phyloP scores from a whole-genome alignment of 805 yeast species.

The Sungouiella blattae region DNA sequence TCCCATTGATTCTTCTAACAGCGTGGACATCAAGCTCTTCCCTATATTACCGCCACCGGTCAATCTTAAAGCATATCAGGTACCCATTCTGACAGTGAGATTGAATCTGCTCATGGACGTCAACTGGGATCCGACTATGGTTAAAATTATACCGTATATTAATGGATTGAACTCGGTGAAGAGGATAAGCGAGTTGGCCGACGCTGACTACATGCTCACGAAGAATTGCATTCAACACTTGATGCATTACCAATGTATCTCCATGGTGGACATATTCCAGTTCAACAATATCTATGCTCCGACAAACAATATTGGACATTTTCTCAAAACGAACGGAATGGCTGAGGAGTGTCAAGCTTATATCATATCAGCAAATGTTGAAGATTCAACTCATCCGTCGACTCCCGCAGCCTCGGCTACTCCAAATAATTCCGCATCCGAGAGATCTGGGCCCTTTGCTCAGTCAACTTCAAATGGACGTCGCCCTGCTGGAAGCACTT shows the following conservation, averaged over 20 bases:
- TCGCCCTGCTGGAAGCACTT: too few relatives aligned
- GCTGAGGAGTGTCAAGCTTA: slow-evolving; percentile 85
- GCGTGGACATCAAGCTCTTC: slow-evolving; percentile 89
- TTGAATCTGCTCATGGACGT: slow-evolving; percentile 73
- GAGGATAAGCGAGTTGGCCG: slow-evolving; percentile 71
- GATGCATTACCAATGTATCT: slow-evolving; percentile 83
- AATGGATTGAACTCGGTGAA: slow-evolving; percentile 84
- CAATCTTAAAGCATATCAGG: slow-evolving; percentile 73
- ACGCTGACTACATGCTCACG: slow-evolving; percentile 75
- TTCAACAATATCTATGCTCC: slow-evolving; percentile 87
- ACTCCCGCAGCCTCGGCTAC: slow-evolving; percentile 1
- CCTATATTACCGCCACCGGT: slow-evolving; percentile 84
- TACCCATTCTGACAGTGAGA: slow-evolving; percentile 85
- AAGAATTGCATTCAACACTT: slow-evolving; percentile 87
- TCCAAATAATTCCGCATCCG: not conserved
- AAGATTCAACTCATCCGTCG: slow-evolving; percentile 3
- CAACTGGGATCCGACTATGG: slow-evolving; percentile 97
- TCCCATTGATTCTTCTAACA: slow-evolving; percentile 84
- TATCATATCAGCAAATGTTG: slow-evolving; percentile 46
- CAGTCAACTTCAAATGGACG: too few relatives aligned
- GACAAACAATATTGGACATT: slow-evolving; percentile 68
- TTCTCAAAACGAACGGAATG: slow-evolving; percentile 59
- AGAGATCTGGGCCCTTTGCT: too few relatives aligned
- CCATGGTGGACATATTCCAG: slow-evolving; percentile 83
- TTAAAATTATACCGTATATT: slow-evolving; percentile 78